Base-by-base conservation (phyloP, 441 rosid genomes). In the Raphanus hybrid region DNA sequence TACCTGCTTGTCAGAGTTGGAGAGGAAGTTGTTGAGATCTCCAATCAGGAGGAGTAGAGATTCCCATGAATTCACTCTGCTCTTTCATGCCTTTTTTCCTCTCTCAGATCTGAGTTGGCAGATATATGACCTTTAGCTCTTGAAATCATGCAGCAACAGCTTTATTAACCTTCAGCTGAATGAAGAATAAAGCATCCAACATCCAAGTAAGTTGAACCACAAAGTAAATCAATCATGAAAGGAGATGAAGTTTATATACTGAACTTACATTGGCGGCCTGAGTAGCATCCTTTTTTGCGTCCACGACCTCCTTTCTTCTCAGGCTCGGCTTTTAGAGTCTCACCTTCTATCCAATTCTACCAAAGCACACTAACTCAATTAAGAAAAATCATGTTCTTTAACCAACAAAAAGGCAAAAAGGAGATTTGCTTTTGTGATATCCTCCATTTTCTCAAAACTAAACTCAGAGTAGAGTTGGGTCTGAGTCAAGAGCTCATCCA, bases 401-500 rank as follows among this genome's bases (percentile, higher is more conserved):
- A 14, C 7, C 50, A 79, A 62, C 3, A 3, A 43, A 41, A 43
- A 10, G 27, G 48, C 76, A 77, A 62, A 62, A 37, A 80, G 32
- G 29, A 74, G 48, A 43, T 37, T 8, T 34, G 2, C 43, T 37
- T 37, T 37, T 37, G 43, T 37, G 43, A 37, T 37, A 37, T 37
- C 43, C 10, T 37, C 10, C 10, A 37, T 37, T 37, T 37, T 37
- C 43, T 37, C 43, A 37, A 37, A 10, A 37, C 8, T 9, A 37
- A 37, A 37, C 10, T 93, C 92, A 3, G 97, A 73, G 78, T 89
- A 95, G 34, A 91, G 76, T 82, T 93, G 88, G 12, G 98, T 88
- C 80, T 91, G 97, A 3, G 95, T 89, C 77, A 95, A 85, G 77
- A 95, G 97, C 82, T 91, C 97, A 73, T 95, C 95, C 78, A 95